Conservation (phyloP, 1,139 yeast species). For the Diutina ranongensis region DNA sequence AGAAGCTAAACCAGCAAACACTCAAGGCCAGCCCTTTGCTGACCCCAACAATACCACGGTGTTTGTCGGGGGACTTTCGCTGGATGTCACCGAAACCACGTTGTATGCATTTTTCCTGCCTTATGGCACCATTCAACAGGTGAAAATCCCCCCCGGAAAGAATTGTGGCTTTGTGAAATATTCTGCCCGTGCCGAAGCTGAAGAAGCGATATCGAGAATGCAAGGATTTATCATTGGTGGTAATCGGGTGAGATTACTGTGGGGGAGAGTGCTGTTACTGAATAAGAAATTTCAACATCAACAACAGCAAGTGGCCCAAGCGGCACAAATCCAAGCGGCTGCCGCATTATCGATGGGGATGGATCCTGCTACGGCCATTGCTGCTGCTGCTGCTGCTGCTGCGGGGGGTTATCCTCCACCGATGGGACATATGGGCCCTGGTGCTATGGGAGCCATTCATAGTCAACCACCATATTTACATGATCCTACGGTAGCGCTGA, state of each 20-base stretch:
- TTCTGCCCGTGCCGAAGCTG: constrained; percentile 71
- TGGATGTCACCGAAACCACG: constrained; percentile 67
- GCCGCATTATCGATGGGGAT: constrained; percentile 9
- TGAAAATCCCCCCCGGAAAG: constrained; percentile 83
- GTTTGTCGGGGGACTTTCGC: constrained; percentile 84
- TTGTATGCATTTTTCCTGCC: constrained; percentile 66
- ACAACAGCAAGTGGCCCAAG: constrained; percentile 13
- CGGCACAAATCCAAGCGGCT: constrained; percentile 11
- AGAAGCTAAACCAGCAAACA: neutral
- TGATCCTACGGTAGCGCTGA: neutral
- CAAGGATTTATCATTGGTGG: constrained; percentile 89
- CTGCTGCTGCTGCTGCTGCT: constrained; percentile 8
- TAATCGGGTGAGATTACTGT: constrained; percentile 70
- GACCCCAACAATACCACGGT: constrained; percentile 87
- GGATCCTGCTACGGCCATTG: constrained; percentile 12
- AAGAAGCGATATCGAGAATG: constrained; percentile 81
- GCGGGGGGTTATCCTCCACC: neutral
- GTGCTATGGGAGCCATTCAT: neutral
- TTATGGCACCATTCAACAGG: constrained; percentile 76
- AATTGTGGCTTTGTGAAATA: constrained; percentile 92
- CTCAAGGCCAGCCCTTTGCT: constrained; percentile 20
- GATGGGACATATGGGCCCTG: neutral
- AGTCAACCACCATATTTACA: constrained; percentile 4
- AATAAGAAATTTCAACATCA: constrained; percentile 10
- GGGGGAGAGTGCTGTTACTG: constrained; percentile 56